Base-by-base conservation (phyloP, 208 protist species). In the Entamoeba nuttalli region DNA sequence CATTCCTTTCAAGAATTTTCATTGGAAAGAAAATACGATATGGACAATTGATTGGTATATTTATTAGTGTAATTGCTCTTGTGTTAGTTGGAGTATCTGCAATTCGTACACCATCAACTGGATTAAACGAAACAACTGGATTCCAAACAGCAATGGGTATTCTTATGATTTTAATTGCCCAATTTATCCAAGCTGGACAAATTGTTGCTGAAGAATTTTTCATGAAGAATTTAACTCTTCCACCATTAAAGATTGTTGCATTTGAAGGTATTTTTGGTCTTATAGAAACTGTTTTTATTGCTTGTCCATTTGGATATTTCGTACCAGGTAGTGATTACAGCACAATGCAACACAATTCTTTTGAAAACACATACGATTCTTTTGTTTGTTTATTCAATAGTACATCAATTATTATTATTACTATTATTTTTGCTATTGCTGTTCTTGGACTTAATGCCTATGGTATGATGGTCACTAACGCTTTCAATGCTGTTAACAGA, bases 121-220 rank as follows among this genome's bases (percentile, higher is more conserved):
- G 17, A 21, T 52, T 93, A 4, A 15, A 17, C 0, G 3, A 19
- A 30, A n/a, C 52, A 4, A 57, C 14, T 57, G 50, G 41, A 41
- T 9, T n/a, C 51, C 7, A 51, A 21, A 57, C 21, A 2, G 35
- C 97, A 48, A 93, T 98, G 17, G 98, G 98, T 44, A 97, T 97
- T 95, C 1, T 97, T 14, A 96, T 98, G 9, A 96, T 98, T 93
- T 95, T 99, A 69, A 93, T 95, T 11, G 97, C 98, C 21, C 98
- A 98, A 96, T 55, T 98, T 25, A 96, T 98, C 15, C 97, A 98
- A 94, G 98, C 98, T 84, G 97, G 97, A 95, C 98, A 99, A 95
- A 97, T 98, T 50, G 97, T 98, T 52, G 97, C 96, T 95, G 97
- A 99, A 96, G 98, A 98, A 96, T 96, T 97, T 14, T 95, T 98